Base-by-base conservation (phyloP, 129 eudicot species). In the Ambrosia trifida region DNA sequence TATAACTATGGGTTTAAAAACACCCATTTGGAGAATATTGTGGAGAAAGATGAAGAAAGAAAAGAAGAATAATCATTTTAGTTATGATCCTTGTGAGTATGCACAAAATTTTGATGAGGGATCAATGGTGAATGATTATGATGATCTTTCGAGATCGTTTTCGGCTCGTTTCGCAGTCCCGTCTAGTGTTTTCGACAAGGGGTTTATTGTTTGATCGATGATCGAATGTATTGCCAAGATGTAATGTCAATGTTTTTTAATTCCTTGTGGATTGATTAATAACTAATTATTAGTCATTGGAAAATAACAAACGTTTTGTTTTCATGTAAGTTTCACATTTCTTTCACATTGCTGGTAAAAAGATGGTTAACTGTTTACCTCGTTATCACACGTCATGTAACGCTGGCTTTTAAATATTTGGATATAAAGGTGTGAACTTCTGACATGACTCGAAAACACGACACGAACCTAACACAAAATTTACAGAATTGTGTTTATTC, bases 81-180 rank as follows among this genome's bases (percentile, higher is more conserved):
- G 84, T 41, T 90, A 90, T 67, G 81, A 87, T 81, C 85, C 91
- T 3, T 58, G 69, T 51, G 83, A 91, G 62, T 90, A 90, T 68
- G 80, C 97, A 0, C 88, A 83, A 73, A 87, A 90, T 60, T 90
- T 87, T 18, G 97, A 90, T 81, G 78, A 83, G 20, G 89, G 88
- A 2, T 71, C 38, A 12, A 45, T 49, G 74, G 70, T 74, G 73
- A 79, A 74, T 63, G 81, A 70, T 62, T 74, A 54, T 11, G 96
- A 83, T 68, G 87, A 76, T 40, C 76, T 90, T 17, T 76, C 84
- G 1, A 69, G 89, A 14, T 83, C 95, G 1, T 90, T 90, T 68
- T 90, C 96, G 3, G 91, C 96, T 79, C 88, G 91, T 13, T 90
- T 90, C 24, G 97, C 97, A 19, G 91, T 82, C 74, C 80, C 95